These are phyloP conservation scores for Serendipita indica DNA, from an alignment of 768 basidiomycete genomes.

Conservation along the genomic window DNA sequence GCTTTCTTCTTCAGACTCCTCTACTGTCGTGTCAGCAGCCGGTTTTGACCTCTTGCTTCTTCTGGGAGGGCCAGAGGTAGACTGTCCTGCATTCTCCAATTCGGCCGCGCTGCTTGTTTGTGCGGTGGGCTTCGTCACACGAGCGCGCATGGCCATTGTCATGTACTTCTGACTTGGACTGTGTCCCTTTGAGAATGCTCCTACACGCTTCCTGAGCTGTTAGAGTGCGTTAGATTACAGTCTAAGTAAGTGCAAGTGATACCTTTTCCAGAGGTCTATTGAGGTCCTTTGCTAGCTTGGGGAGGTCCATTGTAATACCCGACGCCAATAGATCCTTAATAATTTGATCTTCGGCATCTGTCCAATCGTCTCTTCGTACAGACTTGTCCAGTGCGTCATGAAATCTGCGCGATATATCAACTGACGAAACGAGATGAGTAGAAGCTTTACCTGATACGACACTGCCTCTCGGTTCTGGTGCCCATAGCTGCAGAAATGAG, in stretches of 20 bases:
- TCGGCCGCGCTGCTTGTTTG: no score
- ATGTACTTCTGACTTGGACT: no score
- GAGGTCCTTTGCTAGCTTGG: neutral
- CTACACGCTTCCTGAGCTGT: neutral
- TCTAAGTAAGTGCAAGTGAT: neutral
- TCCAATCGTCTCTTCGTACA: neutral
- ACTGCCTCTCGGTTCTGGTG: neutral
- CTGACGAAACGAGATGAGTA: neutral
- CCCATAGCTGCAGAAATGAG: neutral
- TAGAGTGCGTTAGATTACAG: neutral
- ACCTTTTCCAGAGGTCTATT: slow-evolving; percentile 4
- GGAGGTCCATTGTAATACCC: neutral
- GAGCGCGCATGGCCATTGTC: no score
- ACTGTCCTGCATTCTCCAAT: no score
- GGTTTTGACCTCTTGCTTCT: no score
- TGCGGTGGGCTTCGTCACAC: no score
- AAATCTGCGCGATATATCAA: neutral
- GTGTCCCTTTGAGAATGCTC: neutral
- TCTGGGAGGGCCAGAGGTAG: no score
- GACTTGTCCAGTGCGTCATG: neutral
- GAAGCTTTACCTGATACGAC: neutral
- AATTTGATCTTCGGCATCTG: neutral
- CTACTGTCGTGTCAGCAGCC: no score
- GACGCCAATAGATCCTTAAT: neutral
- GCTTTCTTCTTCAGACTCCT: no score